Base-by-base conservation (phyloP, 1,284 basidiomycete species). In the Apiotrichum akiyoshidainum region DNA sequence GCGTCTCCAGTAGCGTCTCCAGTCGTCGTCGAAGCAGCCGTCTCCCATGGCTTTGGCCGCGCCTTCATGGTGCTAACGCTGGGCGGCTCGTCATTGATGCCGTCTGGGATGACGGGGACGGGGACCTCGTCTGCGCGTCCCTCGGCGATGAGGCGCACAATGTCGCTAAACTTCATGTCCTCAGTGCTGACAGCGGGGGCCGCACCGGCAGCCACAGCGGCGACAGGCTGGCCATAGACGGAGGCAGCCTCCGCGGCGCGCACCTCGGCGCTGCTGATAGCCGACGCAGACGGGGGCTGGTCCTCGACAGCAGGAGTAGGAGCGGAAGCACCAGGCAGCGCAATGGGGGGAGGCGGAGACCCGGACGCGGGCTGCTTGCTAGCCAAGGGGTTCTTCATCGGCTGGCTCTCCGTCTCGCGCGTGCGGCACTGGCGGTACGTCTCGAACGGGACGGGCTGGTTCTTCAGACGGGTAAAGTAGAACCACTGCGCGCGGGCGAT, bases 401-500 rank as follows among this genome's bases (percentile, higher is more conserved):
- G 61, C 31, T 51, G 53, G 33, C 48, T 52, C 54, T 63, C 58
- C 41, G 57, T 57, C 50, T 63, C 62, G 40, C 51, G 22, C 41
- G 37, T 54, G 16, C 62, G 46, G 46, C 26, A 40, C 8, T n/a
- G 45, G 26, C 53, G 62, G 51, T 63, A 63, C 4, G 46, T 44
- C 21, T 63, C 62, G 52, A 63, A 63, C 16, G 58, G 55, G 37
- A 63, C 56, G 2, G 41, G 6, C 5, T 44, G 21, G 40, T 52
- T 21, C 10, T 48, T 44, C 44, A 39, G 21, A 44, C 58, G 59
- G 47, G 65, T 70, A 54, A 69, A 75, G 63, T 72, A 75, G 61
- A 71, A 74, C 73, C 73, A 75, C 52, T 75, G 73, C 31, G 73
- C 72, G 34, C 68, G 61, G 17, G 63, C 69, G 7, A 75, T 72